Evolutionary conservation across 202 grass and related monocot genomes (phyloP).

Genomic region (Zoysia matrella): DNA sequence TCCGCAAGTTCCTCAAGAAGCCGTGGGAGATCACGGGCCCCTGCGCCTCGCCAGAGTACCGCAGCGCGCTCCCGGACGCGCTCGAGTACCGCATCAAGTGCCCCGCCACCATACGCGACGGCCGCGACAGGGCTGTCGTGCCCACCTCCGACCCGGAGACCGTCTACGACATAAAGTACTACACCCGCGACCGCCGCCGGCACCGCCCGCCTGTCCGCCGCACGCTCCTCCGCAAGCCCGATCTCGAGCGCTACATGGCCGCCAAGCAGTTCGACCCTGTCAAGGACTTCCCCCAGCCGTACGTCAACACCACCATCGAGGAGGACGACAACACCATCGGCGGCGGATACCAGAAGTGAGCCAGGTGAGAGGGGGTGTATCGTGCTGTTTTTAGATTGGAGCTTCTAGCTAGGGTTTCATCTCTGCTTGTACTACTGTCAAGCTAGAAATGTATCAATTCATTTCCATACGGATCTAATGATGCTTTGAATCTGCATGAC

Average conservation of each 20-base stretch:
- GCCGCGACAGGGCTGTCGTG: slow-evolving; percentile 46
- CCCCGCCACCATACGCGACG: slow-evolving; percentile 62
- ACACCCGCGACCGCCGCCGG: slow-evolving; percentile 70
- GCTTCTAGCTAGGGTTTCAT: slow-evolving; percentile 42
- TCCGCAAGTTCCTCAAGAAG: slow-evolving; percentile 82
- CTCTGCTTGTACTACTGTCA: not conserved
- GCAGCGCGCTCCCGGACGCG: slow-evolving; percentile 64
- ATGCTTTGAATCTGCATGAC: no score
- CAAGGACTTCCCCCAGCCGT: slow-evolving; percentile 70
- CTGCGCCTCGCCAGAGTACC: slow-evolving; percentile 87
- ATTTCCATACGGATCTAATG: not conserved
- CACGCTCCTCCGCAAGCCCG: slow-evolving; percentile 79
- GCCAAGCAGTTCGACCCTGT: slow-evolving; percentile 77
- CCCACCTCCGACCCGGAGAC: slow-evolving; percentile 85
- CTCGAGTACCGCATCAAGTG: slow-evolving; percentile 79
- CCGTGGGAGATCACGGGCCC: slow-evolving; percentile 99
- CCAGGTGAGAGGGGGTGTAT: slow-evolving; percentile 32
- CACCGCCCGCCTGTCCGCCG: slow-evolving; percentile 78
- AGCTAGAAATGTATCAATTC: not conserved
- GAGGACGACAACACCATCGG: slow-evolving; percentile 72
- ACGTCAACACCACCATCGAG: slow-evolving; percentile 62
- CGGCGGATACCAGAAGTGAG: slow-evolving; percentile 88
- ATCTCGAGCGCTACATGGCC: slow-evolving; percentile 85
- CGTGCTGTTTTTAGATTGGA: slow-evolving; percentile 44
- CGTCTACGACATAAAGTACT: slow-evolving; percentile 95